phyloP scores from a whole-genome alignment of 768 basidiomycete genomes.

The Calocybe indica region DNA sequence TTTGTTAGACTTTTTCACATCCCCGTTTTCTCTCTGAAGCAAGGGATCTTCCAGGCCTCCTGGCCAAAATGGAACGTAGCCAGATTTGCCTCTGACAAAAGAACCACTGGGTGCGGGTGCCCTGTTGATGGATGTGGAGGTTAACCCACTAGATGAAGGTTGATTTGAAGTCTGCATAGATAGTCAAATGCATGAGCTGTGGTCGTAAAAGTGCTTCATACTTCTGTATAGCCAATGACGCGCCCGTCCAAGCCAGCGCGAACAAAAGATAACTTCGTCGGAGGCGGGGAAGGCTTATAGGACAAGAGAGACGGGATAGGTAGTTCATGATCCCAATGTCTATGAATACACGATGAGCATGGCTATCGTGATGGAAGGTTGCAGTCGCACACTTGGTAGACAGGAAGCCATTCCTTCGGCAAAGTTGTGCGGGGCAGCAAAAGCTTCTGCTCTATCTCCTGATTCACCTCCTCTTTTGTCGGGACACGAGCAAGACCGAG shows the following conservation, averaged over 20 bases:
- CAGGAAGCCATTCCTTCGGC: constrained; percentile 67
- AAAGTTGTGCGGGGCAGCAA: constrained; percentile 63
- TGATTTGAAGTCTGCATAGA: constrained; percentile 46
- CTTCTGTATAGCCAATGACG: constrained; percentile 80
- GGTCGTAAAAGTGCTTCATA: constrained; percentile 16
- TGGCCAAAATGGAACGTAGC: constrained; percentile 90
- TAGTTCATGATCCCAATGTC: constrained; percentile 67
- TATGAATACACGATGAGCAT: constrained; percentile 19
- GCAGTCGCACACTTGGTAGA: constrained; percentile 73
- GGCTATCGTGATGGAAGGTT: constrained; percentile 5
- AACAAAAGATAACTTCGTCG: constrained; percentile 68
- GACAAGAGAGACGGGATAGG: constrained; percentile 59
- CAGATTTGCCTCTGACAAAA: constrained; percentile 93
- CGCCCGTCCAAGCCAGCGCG: constrained; percentile 76
- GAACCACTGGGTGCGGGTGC: constrained; percentile 73
- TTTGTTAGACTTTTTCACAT: constrained; percentile 27
- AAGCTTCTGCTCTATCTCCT: constrained; percentile 69
- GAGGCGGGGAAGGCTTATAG: constrained; percentile 63
- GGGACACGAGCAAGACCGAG: constrained; percentile 57
- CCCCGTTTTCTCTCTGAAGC: constrained; percentile 16
- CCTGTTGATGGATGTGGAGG: constrained; percentile 80
- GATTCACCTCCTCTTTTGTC: constrained; percentile 52
- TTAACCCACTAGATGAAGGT: constrained; percentile 61
- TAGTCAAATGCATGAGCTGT: background rate
- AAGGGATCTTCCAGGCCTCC: constrained; percentile 79